Conservation (phyloP, 371 early-diverging fungal species). For the Apophysomyces variabilis region DNA sequence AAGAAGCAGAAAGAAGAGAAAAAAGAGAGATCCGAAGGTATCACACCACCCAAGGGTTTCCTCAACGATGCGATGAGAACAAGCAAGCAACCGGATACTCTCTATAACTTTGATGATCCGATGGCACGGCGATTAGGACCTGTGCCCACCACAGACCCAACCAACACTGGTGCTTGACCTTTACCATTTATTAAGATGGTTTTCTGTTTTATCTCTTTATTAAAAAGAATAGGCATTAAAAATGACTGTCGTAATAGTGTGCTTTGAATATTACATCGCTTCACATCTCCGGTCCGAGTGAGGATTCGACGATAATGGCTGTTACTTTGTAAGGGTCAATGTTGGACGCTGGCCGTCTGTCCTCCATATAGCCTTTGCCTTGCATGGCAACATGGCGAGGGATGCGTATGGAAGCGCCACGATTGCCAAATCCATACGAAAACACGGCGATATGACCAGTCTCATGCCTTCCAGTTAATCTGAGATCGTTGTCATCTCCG, state of each 20-base stretch:
- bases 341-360: slow-evolving; percentile 58
- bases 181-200: not conserved
- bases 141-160: slow-evolving; percentile 31
- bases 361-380: slow-evolving; percentile 59
- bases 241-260: not conserved
- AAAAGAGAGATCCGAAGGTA: not conserved
- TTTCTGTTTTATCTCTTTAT: not conserved
- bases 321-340: slow-evolving; percentile 61
- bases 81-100: slow-evolving; percentile 25
- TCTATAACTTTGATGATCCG: slow-evolving; percentile 37
- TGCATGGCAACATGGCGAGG: slow-evolving; percentile 53
- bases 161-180: slow-evolving; percentile 35
- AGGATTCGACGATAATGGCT: slow-evolving; percentile 50
- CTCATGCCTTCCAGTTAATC: slow-evolving; percentile 57
- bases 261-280: not conserved
- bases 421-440: slow-evolving; percentile 56
- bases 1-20: not conserved
- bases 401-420: slow-evolving; percentile 62
- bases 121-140: slow-evolving; percentile 37
- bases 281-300: slow-evolving; percentile 23
- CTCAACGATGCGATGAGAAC: slow-evolving; percentile 34
- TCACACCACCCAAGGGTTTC: slow-evolving; percentile 31
- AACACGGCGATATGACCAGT: slow-evolving; percentile 58
- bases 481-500: slow-evolving; percentile 60
- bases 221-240: not conserved